Evolutionary conservation across 441 rosid genomes (phyloP).

Genomic region (Euphorbia corollata): DNA sequence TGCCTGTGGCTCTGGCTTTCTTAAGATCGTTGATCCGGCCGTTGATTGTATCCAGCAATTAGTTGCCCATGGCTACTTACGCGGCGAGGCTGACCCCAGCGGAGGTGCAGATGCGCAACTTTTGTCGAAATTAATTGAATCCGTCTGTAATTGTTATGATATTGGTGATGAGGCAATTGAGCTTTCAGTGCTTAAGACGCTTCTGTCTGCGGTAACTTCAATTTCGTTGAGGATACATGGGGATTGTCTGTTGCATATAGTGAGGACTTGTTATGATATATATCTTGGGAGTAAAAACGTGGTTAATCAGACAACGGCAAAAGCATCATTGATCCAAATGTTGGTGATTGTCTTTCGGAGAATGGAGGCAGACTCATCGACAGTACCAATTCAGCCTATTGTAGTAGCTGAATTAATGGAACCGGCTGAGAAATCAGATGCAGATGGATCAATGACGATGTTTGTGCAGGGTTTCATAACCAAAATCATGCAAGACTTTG

Average conservation of each 20-base stretch:
- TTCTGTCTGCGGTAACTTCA: constrained; percentile 81
- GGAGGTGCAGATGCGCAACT: constrained; percentile 66
- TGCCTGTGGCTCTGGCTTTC: constrained; percentile 60
- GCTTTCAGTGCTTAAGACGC: constrained; percentile 61
- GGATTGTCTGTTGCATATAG: constrained; percentile 73
- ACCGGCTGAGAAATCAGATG: constrained; percentile 78
- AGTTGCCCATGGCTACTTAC: constrained; percentile 80
- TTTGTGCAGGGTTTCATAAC: constrained; percentile 97
- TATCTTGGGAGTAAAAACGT: constrained; percentile 84
- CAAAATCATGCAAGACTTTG: constrained; percentile 88
- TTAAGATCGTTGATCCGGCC: constrained; percentile 89
- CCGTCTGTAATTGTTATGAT: constrained; percentile 82
- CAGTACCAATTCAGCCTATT: constrained; percentile 91
- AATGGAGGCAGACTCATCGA: constrained; percentile 98
- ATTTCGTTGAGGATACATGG: constrained; percentile 87
- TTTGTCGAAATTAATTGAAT: constrained; percentile 55
- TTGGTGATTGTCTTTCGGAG: constrained; percentile 89
- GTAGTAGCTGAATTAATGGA: constrained; percentile 94
- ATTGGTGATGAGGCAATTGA: constrained; percentile 78
- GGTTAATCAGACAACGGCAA: constrained; percentile 89
- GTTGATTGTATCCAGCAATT: constrained; percentile 80
- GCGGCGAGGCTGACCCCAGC: constrained; percentile 82
- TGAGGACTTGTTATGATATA: constrained; percentile 88
- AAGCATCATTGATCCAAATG: constrained; percentile 93
- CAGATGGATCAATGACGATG: constrained; percentile 78